Base-by-base conservation (phyloP, 441 rosid genomes). In the Eutrema salsugineum region DNA sequence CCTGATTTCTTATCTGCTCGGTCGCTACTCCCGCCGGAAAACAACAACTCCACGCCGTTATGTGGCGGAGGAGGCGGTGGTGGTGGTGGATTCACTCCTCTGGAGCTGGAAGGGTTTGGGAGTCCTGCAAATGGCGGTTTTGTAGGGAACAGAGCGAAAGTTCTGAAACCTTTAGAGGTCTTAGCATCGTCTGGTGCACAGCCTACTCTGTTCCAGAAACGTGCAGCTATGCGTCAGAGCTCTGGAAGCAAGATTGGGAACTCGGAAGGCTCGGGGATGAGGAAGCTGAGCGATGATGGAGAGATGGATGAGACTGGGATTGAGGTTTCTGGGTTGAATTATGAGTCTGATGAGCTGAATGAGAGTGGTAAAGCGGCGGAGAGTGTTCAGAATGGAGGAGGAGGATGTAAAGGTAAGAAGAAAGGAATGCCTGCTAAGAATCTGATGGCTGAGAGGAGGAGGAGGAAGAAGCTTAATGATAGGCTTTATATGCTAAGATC, bases 401-500 rank as follows among this genome's bases (percentile, higher is more conserved):
- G 78, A 33, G 75, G 71, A 24, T 82, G 79, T 46, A 85, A 83
- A 70, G 91, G 94, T 43, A 88, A 88, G 86, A 88, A 82, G 85
- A 88, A 85, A 69, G 94, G 94, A 12, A 72, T 88, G 84, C 94
- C 91, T 6, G 94, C 94, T 11, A 88, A 88, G 81, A 88, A 88
- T 75, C 82, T 88, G 67, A 88, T 88, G 94, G 94, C 94, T 10
- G 94, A 88, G 85, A 79, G 94, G 63, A 83, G 93, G 32, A 75
- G 93, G 35, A 83, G 93, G 82, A 88, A 86, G 89, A 88, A 88
- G 84, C 91, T 88, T 46, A 86, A 86, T 44, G 94, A 86, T 65
- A 85, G 93, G 81, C 93, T 88, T 59, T 88, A 86, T 64, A 88
- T 88, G 93, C 89, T 88, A 43, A 81, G 94, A 86, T 86, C 93